These are phyloP conservation scores for Phytophthora ramorum DNA, from an alignment of 352 stramenopile genomes.

Conservation along the genomic window DNA sequence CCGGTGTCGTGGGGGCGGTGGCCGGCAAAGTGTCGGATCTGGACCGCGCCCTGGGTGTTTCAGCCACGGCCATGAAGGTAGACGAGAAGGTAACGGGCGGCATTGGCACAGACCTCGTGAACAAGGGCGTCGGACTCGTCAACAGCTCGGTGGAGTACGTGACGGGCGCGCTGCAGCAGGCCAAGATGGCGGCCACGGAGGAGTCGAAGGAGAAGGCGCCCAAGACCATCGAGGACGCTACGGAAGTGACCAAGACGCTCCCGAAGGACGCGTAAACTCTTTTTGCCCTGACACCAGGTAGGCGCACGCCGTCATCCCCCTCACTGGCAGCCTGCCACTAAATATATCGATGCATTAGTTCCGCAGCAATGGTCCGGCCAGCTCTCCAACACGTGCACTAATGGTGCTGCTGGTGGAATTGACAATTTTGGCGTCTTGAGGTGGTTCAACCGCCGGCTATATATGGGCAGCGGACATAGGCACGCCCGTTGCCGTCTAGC, in stretches of 20 bases:
- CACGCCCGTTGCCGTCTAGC: slow-evolving; percentile 4
- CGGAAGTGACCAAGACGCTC: slow-evolving; percentile 18
- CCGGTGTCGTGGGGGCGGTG: slow-evolving; percentile 54
- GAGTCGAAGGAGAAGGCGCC: slow-evolving; percentile 40
- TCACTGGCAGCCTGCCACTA: slow-evolving; percentile 10
- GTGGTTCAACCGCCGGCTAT: slow-evolving; percentile 32
- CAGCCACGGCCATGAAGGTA: slow-evolving; percentile 66
- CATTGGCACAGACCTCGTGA: slow-evolving; percentile 61
- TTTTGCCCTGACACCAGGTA: slow-evolving; percentile 2
- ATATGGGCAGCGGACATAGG: slow-evolving; percentile 6
- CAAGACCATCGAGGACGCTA: slow-evolving; percentile 38
- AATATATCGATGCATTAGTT: slow-evolving; percentile 29
- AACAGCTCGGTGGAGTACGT: slow-evolving; percentile 78
- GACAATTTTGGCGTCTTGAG: slow-evolving; percentile 15
- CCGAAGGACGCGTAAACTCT: slow-evolving; percentile 32
- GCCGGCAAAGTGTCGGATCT: slow-evolving; percentile 61
- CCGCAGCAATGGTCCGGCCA: not conserved
- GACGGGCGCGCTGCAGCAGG: slow-evolving; percentile 63
- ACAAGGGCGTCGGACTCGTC: slow-evolving; percentile 58
- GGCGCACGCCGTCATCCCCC: not conserved
- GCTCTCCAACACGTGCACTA: not conserved
- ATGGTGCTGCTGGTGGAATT: not conserved
- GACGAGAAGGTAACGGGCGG: slow-evolving; percentile 81
- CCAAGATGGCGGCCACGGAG: slow-evolving; percentile 60
- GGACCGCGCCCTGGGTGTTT: slow-evolving; percentile 68